Percentiles rank a stretch among this genome's conserved stretches.
Conservation (phyloP, 2,329 filamentous ascomycete genomes). For the Penicillium brasilianum region DNA sequence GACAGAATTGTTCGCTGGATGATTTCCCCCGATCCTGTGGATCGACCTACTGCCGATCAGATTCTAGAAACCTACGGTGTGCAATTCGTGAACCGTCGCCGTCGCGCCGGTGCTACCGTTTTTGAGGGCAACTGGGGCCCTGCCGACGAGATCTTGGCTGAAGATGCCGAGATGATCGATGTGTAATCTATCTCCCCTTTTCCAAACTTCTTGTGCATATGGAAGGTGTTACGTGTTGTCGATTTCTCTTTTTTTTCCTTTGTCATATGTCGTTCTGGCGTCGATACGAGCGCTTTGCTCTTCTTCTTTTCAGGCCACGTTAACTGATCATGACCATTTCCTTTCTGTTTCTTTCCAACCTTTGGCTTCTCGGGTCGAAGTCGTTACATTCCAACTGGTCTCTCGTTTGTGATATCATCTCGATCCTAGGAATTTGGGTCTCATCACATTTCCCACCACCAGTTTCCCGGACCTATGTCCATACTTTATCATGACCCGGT, state of each 20-base stretch:
- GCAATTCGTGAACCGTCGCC: constrained; percentile 76
- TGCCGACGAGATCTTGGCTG: constrained; percentile 64
- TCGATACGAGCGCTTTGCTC: constrained; percentile 29
- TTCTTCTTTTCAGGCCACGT: constrained; percentile 28
- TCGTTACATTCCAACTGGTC: constrained; percentile 15
- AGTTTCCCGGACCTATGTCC: constrained; percentile 13
- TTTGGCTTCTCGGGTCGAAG: constrained; percentile 21
- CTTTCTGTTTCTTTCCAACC: constrained; percentile 5
- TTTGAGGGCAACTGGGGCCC: constrained; percentile 97
- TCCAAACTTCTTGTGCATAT: constrained; percentile 38
- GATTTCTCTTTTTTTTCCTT: constrained; percentile 29
- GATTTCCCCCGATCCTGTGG: constrained; percentile 74
- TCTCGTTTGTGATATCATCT: constrained; percentile 12
- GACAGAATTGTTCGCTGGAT: constrained; percentile 87
- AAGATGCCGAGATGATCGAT: constrained; percentile 69
- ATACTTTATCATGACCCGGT: constrained; percentile 24
- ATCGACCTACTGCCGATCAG: constrained; percentile 75
- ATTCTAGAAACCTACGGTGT: constrained; percentile 75
- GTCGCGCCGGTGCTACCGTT: constrained; percentile 87
- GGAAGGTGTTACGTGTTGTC: constrained; percentile 35
- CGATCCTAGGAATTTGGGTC: constrained; percentile 6
- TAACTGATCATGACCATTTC: constrained; percentile 25
- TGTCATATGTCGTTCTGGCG: constrained; percentile 26
- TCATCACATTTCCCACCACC: constrained; percentile 3
- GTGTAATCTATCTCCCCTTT: constrained; percentile 46